Conservation (phyloP, 768 basidiomycete genomes). For the Mycena galopus region DNA sequence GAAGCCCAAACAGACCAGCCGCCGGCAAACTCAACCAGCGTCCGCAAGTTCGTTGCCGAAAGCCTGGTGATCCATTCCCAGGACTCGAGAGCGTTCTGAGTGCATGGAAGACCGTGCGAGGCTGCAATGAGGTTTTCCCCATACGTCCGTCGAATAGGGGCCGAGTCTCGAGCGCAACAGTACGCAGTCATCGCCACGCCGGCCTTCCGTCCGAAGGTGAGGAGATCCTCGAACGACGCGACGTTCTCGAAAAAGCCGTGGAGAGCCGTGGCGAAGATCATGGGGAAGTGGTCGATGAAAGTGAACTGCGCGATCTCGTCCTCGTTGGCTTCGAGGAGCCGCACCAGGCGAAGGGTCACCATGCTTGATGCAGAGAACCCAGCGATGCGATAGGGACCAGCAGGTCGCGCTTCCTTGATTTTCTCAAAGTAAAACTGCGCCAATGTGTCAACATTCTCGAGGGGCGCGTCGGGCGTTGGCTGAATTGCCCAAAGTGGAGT, state of each 20-base stretch:
- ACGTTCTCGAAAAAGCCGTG: constrained; percentile 16
- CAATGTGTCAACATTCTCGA: constrained; percentile 17
- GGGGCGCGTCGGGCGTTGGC: constrained; percentile 34
- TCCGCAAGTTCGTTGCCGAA: constrained; percentile 9
- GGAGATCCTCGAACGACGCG: constrained; percentile 11
- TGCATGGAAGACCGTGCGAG: constrained; percentile 17
- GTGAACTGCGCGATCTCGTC: background rate
- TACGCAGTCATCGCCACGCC: constrained; percentile 22
- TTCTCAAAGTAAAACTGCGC: constrained; percentile 36
- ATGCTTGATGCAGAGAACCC: background rate
- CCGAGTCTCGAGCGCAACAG: constrained; percentile 19
- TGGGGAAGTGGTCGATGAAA: background rate
- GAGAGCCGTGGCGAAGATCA: background rate
- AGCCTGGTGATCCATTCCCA: constrained; percentile 26
- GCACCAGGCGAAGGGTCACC: background rate
- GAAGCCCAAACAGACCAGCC: constrained; percentile 10
- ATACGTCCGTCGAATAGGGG: constrained; percentile 16
- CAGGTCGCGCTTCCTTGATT: constrained; percentile 33
- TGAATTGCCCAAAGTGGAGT: constrained; percentile 24
- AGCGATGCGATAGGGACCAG: constrained; percentile 38
- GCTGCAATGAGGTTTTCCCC: constrained; percentile 22
- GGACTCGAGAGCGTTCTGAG: constrained; percentile 15
- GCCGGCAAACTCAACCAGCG: constrained; percentile 19
- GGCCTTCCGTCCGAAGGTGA: constrained; percentile 5
- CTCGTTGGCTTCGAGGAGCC: background rate